These are phyloP conservation scores for Neurospora hispaniola DNA, from an alignment of 495 filamentous ascomycete species.

Conservation along the genomic window DNA sequence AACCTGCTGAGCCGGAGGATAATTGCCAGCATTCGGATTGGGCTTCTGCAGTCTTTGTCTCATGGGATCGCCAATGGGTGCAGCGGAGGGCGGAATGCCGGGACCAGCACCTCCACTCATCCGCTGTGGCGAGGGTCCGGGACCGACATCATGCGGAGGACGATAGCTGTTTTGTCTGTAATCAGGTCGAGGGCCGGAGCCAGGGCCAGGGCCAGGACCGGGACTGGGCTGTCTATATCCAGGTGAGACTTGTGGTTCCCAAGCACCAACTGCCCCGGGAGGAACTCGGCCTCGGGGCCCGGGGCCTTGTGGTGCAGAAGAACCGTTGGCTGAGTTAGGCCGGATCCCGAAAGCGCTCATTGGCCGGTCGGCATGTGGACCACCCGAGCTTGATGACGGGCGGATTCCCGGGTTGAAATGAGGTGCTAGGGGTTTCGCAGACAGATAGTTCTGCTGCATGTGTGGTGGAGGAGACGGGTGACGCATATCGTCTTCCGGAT, in stretches of 20 bases:
- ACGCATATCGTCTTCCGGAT: slow-evolving; percentile 40
- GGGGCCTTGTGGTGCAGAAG: slow-evolving; percentile 9
- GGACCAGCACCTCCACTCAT: slow-evolving; percentile 2
- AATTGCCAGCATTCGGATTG: slow-evolving; percentile 18
- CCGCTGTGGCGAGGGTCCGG: not conserved
- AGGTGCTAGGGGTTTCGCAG: slow-evolving; percentile 13
- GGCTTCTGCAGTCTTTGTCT: slow-evolving; percentile 29
- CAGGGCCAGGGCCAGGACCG: slow-evolving; percentile 7
- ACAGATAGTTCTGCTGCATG: not conserved
- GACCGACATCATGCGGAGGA: not conserved
- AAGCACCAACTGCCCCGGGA: slow-evolving; percentile 18
- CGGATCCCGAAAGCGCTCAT: slow-evolving; percentile 59
- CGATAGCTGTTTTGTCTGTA: not conserved
- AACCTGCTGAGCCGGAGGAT: not conserved
- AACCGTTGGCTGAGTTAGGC: slow-evolving; percentile 21
- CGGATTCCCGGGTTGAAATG: slow-evolving; percentile 27
- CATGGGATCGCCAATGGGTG: slow-evolving; percentile 17
- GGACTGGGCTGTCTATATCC: slow-evolving; percentile 34
- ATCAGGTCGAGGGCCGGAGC: not conserved
- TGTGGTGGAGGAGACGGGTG: slow-evolving; percentile 13
- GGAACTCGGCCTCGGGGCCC: slow-evolving; percentile 14
- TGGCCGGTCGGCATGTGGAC: slow-evolving; percentile 45
- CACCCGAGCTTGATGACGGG: slow-evolving; percentile 19
- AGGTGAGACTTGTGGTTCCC: slow-evolving; percentile 33
- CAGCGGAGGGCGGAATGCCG: not conserved